A percentile compares a stretch with the other conserved stretches of the same genome.
Conservation (phyloP, 2,329 filamentous ascomycete genomes). For the Sordariomycetes sp. region DNA sequence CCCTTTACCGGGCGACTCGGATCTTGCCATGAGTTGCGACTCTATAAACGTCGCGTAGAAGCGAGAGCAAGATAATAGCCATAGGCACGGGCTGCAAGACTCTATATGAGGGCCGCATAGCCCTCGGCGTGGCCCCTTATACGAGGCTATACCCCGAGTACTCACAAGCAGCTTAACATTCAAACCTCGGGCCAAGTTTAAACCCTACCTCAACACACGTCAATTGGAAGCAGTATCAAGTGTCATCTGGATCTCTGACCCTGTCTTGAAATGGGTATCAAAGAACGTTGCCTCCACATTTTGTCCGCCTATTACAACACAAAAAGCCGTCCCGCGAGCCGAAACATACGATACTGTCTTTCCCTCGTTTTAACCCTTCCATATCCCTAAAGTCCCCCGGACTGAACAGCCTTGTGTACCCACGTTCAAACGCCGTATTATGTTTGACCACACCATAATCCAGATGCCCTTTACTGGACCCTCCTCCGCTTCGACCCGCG, state of each 20-base stretch:
- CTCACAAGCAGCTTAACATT: no score
- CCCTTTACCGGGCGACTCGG: no score
- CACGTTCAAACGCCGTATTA: background rate
- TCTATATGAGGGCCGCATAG: no score
- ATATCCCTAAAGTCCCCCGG: background rate
- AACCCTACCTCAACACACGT: background rate
- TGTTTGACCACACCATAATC: background rate
- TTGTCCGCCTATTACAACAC: background rate
- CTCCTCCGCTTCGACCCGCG: slow-evolving; percentile 1
- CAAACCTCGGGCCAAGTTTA: background rate
- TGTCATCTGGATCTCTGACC: background rate
- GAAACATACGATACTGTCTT: background rate
- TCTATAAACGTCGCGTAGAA: no score
- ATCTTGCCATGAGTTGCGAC: no score
- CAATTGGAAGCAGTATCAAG: background rate
- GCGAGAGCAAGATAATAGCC: no score
- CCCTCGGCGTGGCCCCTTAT: no score
- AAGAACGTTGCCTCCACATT: background rate
- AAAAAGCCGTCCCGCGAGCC: background rate
- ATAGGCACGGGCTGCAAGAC: no score
- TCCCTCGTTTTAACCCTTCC: background rate
- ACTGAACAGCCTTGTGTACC: background rate
- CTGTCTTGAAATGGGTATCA: slow-evolving; percentile 3
- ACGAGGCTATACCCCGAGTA: no score
- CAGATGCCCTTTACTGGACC: background rate